A percentile compares a stretch with the other conserved stretches of the same genome.
Conservation (phyloP, 176 grass and related monocot genomes). For the Triticum turgidum region DNA sequence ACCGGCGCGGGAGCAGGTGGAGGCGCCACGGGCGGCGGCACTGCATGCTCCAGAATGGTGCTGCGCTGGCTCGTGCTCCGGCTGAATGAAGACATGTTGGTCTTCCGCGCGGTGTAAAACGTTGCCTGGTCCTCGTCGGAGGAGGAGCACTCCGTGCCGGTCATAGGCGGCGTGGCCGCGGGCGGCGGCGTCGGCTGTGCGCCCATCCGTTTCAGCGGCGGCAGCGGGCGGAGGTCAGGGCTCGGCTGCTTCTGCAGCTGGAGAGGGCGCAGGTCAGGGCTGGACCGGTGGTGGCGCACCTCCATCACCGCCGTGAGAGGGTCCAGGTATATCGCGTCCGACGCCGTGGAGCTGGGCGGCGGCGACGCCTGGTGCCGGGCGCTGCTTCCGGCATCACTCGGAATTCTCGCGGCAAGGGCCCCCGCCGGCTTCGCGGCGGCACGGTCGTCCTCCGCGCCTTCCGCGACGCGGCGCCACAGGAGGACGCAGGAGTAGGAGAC, state of each 20-base stretch:
- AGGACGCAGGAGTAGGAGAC: constrained; percentile 48
- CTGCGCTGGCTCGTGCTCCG: constrained; percentile 67
- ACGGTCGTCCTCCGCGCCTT: constrained; percentile 1
- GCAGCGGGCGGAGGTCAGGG: constrained; percentile 66
- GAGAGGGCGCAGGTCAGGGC: constrained; percentile 67
- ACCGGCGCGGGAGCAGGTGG: not conserved
- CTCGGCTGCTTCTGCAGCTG: constrained; percentile 43
- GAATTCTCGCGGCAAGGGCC: not conserved
- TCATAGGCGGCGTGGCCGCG: constrained; percentile 30
- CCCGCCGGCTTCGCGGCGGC: not conserved
- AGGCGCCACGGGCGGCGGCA: not conserved
- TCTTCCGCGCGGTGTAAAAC: constrained; percentile 53
- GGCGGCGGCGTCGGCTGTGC: constrained; percentile 5
- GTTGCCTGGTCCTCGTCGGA: constrained; percentile 50
- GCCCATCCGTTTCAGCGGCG: constrained; percentile 37
- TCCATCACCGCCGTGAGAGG: constrained; percentile 40
- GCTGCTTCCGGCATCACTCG: constrained; percentile 44
- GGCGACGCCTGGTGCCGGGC: constrained; percentile 37
- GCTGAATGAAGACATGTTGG: constrained; percentile 44
- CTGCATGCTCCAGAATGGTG: constrained; percentile 21
- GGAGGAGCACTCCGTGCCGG: constrained; percentile 34
- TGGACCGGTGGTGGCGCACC: constrained; percentile 32
- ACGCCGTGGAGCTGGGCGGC: constrained; percentile 48
- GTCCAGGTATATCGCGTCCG: constrained; percentile 50
- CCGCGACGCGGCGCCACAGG: constrained; percentile 29